These are phyloP conservation scores for Tetrapisispora namnaoensis DNA, from an alignment of 805 yeast species.

Conservation along the genomic window DNA sequence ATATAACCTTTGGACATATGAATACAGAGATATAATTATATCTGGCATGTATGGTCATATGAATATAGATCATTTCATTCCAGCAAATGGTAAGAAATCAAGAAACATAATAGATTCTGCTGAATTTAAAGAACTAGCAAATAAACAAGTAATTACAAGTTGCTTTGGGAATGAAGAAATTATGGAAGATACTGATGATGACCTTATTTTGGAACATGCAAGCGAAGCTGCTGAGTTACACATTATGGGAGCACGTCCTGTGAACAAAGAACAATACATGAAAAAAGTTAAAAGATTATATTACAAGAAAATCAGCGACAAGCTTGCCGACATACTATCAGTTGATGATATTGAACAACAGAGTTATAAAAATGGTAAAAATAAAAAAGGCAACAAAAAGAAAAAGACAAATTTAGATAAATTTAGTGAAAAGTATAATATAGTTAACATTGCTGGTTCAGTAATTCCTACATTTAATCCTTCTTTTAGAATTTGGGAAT, in stretches of 20 bases:
- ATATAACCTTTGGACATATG: constrained; percentile 72
- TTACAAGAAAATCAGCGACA: constrained; percentile 40
- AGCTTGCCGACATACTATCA: constrained; percentile 1
- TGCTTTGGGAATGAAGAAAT: constrained; percentile 12
- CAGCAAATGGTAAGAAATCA: constrained; percentile 62
- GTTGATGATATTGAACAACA: constrained; percentile 6
- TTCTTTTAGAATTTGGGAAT: constrained; percentile 78
- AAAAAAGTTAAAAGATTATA: constrained; percentile 42
- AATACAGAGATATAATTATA: constrained; percentile 71
- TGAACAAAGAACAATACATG: constrained; percentile 57
- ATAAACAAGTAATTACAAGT: not conserved
- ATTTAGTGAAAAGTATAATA: constrained; percentile 49
- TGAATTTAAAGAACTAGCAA: constrained; percentile 1
- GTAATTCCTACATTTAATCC: constrained; percentile 82
- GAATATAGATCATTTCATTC: constrained; percentile 81
- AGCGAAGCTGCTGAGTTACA: constrained; percentile 30
- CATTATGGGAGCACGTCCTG: constrained; percentile 55
- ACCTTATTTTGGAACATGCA: constrained; percentile 23
- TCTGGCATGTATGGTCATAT: constrained; percentile 85
- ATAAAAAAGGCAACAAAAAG: constrained; percentile 6
- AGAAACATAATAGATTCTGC: constrained; percentile 34
- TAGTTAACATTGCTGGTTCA: constrained; percentile 62
- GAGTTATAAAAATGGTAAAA: constrained; percentile 13
- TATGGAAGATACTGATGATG: constrained; percentile 11
- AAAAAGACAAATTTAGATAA: constrained; percentile 7